Percentiles rank a stretch among this genome's conserved stretches.
Conservation (phyloP, 345 rosid species). For the Jatropha curcas region DNA sequence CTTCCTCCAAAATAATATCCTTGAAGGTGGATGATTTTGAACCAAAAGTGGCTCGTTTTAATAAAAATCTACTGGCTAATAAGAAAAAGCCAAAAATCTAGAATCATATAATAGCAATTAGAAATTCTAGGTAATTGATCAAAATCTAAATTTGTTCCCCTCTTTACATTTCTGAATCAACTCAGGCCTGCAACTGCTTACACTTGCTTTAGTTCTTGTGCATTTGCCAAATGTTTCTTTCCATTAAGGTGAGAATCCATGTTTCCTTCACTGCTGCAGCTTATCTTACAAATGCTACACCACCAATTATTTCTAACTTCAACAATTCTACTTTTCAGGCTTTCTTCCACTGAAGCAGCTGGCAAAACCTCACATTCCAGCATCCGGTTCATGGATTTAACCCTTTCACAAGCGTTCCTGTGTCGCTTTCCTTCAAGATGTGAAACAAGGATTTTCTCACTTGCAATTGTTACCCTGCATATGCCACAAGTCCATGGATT, state of each 20-base stretch:
- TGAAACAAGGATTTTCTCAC: not conserved
- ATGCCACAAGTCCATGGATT: not conserved
- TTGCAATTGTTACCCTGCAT: not conserved
- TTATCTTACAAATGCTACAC: slow-evolving; percentile 15
- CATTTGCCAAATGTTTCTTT: slow-evolving; percentile 12
- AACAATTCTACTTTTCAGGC: not conserved
- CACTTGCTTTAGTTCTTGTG: not conserved
- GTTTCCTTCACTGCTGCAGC: slow-evolving; percentile 5
- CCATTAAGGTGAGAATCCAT: slow-evolving; percentile 8
- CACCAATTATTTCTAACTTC: slow-evolving; percentile 11
- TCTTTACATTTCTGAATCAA: no score
- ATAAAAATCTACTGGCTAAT: no score
- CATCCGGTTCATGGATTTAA: not conserved
- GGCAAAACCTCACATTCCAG: not conserved
- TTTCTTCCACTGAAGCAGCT: slow-evolving; percentile 2
- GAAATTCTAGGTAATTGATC: no score
- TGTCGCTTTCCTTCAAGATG: slow-evolving; percentile 16
- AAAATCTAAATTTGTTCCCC: no score
- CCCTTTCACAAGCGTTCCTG: not conserved
- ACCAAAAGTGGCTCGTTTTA: no score
- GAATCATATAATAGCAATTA: no score
- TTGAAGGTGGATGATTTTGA: no score
- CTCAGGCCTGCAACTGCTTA: no score
- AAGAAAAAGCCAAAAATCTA: no score
- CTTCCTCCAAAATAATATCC: no score